Conservation (phyloP, 1,139 yeast species). For the Hyphopichia burtonii region DNA sequence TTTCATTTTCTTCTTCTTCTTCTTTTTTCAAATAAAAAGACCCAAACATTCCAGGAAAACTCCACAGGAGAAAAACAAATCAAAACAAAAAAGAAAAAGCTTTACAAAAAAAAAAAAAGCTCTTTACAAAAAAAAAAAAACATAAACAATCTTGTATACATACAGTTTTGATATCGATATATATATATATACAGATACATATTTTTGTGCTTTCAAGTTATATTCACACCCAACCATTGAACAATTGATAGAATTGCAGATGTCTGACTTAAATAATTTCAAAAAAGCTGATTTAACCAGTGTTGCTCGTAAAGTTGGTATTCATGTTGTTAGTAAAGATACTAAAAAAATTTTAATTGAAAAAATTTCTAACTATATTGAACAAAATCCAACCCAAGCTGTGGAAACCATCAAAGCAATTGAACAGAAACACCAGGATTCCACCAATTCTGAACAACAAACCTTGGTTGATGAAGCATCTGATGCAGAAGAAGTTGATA, state of each 20-base stretch:
- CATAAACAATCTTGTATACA: not conserved
- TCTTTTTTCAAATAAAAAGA: not conserved
- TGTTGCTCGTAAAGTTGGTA: conserved; percentile 35
- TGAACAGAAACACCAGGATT: conserved; percentile 10
- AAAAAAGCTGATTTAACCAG: conserved; percentile 41
- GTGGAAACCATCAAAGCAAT: conserved; percentile 8
- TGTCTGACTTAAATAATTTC: conserved; percentile 28
- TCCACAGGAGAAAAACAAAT: not conserved
- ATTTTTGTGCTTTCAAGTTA: not conserved
- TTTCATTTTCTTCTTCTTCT: too few relatives aligned
- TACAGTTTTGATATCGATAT: not conserved
- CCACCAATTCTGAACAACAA: conserved; percentile 19
- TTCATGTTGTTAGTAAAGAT: conserved; percentile 36
- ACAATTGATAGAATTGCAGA: conserved; percentile 8
- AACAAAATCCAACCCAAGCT: conserved; percentile 36
- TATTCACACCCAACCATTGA: not conserved
- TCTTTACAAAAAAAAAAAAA: not conserved
- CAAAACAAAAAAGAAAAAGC: not conserved
- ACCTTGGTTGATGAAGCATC: conserved; percentile 15
- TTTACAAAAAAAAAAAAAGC: not conserved
- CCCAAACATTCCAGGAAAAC: not conserved
- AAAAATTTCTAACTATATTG: conserved; percentile 38
- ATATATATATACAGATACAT: not conserved
- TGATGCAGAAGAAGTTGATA: conserved; percentile 21
- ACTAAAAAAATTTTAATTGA: conserved; percentile 44